Base-by-base conservation (phyloP, 768 basidiomycete genomes). In the Podaxis mareebaensis region DNA sequence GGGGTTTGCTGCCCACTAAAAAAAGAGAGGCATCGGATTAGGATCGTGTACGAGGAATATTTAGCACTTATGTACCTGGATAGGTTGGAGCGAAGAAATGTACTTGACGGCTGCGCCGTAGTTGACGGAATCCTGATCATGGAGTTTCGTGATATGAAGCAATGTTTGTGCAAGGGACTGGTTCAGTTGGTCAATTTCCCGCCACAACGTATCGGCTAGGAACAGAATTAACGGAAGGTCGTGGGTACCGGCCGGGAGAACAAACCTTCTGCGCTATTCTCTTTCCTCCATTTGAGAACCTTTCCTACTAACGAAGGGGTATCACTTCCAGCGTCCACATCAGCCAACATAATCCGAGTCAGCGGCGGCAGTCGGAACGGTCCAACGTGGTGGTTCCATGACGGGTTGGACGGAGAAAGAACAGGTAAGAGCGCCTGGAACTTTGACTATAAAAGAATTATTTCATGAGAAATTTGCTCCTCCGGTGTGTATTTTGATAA, bases 281-380 rank as follows among this genome's bases (percentile, higher is more conserved):
- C 84, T 69, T 86, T 84, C 48, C 92, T 85, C 96, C 96, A 99
- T 68, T 87, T 88, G 66, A 97, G 77, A 3, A 99, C 97, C 74
- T 93, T 89, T 33, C 93, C 87, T 11, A 96, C 95, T 46, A 99
- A 85, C 46, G 93, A 93, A 1, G 97, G 97, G 1, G 97, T 98
- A 70, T 98, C 93, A 67, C 92, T 96, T 10, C 97, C 97, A 8
- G 92, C 94, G 69, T 97, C 93, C 15, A 99, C 95, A 71, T 99
- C 97, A 26, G 96, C 97, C 22, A 99, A 82, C 76, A 99, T 83
- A 39, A 99, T 82, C 60, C 92, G 81, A 22, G 92, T 89, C 56
- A 87, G 76, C 0, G 92, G 93, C 2, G 97, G 97, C 38, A 99
- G 87, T 58, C 85, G 82, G 73, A 97, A 93, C 0, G 87, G 84